phyloP scores from a whole-genome alignment of 257 asterid genomes.

The Fraxinus quadrangulata region DNA sequence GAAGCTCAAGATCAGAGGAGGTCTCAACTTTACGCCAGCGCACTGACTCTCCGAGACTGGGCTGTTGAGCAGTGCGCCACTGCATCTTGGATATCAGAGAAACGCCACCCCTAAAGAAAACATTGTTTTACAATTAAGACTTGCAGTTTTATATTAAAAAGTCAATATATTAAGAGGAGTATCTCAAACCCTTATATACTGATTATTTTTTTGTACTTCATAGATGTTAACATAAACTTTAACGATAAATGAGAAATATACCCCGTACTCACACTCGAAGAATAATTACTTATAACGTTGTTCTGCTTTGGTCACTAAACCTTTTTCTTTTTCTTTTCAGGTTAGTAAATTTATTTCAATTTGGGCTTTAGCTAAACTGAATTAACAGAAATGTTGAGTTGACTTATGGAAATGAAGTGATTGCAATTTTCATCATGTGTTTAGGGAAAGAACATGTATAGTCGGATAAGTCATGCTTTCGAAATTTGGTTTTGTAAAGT shows the following conservation, averaged over 20 bases:
- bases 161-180: no score
- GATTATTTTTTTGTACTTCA: no score
- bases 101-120: neutral
- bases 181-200: no score
- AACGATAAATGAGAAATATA: no score
- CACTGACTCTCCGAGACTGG: constrained; percentile 27
- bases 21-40: constrained; percentile 55
- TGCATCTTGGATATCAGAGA: neutral
- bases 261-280: no score
- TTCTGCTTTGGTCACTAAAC: neutral
- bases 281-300: neutral
- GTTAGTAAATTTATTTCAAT: neutral
- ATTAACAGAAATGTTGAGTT: neutral
- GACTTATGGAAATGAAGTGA: neutral
- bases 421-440: no score
- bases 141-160: no score
- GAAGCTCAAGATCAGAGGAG: constrained; percentile 62
- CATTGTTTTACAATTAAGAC: neutral
- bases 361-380: neutral
- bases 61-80: neutral
- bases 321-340: no score
- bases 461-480: neutral
- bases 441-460: no score
- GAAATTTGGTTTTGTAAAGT: neutral
- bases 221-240: no score